Conservation (phyloP, 1,139 yeast genomes). For the Scheffersomyces illinoinensis region DNA sequence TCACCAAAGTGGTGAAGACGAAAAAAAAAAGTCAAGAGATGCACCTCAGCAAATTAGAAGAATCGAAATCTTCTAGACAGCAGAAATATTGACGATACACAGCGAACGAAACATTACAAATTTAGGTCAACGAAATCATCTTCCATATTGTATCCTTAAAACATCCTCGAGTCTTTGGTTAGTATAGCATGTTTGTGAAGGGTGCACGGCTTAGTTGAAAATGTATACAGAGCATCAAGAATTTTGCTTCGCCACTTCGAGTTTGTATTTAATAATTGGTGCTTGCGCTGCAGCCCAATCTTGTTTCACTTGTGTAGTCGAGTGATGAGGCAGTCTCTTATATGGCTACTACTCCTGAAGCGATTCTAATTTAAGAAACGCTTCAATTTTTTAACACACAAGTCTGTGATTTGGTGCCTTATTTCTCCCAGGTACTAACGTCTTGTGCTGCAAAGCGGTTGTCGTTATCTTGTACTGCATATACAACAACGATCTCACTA, state of each 20-base stretch:
- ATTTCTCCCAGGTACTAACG: not conserved
- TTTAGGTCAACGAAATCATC: not conserved
- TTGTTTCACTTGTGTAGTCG: no score
- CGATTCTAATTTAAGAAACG: not conserved
- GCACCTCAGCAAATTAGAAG: not conserved
- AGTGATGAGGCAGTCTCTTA: not conserved
- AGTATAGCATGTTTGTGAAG: no score
- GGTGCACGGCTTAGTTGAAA: no score
- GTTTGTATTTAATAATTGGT: not conserved
- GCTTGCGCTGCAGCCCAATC: not conserved
- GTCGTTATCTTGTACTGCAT: no score
- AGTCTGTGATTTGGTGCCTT: not conserved
- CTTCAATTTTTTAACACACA: not conserved
- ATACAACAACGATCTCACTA: no score
- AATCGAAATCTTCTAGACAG: not conserved
- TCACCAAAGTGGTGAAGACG: not conserved
- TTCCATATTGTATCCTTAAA: not conserved
- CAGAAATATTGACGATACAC: not conserved
- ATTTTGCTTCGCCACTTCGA: not conserved
- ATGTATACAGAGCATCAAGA: no score
- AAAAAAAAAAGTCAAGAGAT: not conserved
- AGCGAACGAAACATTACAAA: no score
- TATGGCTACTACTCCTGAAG: not conserved
- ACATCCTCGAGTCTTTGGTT: no score
- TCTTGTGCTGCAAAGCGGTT: no score